phyloP scores from a whole-genome alignment of 192 early-diverging fungal genomes.

The Glomus cerebriforme region DNA sequence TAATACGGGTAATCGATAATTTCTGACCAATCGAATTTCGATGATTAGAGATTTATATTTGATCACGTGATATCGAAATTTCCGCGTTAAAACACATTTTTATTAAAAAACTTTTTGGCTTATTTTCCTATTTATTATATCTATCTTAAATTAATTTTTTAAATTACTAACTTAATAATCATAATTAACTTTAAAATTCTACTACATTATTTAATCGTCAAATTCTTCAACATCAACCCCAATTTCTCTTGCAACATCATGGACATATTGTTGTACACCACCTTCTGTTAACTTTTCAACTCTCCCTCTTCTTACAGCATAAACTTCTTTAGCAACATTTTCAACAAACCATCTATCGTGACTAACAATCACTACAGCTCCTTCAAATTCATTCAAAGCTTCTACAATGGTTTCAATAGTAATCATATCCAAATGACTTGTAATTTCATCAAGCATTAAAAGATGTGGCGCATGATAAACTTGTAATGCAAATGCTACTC shows the following conservation, averaged over 20 bases:
- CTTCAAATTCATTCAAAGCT: slow-evolving; percentile 69
- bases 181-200: too few relatives aligned
- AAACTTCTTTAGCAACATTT: slow-evolving; percentile 55
- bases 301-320: slow-evolving; percentile 53
- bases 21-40: too few relatives aligned
- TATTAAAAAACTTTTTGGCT: too few relatives aligned
- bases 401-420: slow-evolving; percentile 77
- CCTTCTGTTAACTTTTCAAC: slow-evolving; percentile 57
- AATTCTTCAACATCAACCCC: slow-evolving; percentile 20
- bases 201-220: neutral
- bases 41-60: too few relatives aligned
- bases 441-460: slow-evolving; percentile 79
- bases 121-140: too few relatives aligned
- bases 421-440: slow-evolving; percentile 89
- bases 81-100: too few relatives aligned
- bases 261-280: slow-evolving; percentile 68
- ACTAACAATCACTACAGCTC: slow-evolving; percentile 78
- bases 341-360: slow-evolving; percentile 90
- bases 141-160: too few relatives aligned
- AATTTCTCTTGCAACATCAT: slow-evolving; percentile 39
- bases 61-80: too few relatives aligned
- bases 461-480: slow-evolving; percentile 67
- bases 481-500: slow-evolving; percentile 76
- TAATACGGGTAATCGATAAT: too few relatives aligned
- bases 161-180: too few relatives aligned